Conservation (phyloP, 129 eudicot genomes). For the Calendula officinalis region DNA sequence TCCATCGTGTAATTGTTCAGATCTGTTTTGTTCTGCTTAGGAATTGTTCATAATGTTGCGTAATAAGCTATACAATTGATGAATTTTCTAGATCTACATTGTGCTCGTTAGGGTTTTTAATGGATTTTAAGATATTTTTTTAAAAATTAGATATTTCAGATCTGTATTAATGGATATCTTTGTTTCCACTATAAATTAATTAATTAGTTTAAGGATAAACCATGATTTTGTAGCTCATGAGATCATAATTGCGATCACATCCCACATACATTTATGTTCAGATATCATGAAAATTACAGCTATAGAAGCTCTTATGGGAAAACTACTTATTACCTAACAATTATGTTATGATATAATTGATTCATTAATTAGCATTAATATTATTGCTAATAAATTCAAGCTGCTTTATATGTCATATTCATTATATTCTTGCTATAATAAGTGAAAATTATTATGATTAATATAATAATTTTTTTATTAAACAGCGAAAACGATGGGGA, state of each 20-base stretch:
- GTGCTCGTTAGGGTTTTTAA: neutral
- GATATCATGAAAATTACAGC: neutral
- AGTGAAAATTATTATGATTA: neutral
- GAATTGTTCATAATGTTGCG: conserved; percentile 10
- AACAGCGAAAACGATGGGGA: conserved; percentile 91
- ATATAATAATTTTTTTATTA: neutral
- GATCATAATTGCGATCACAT: conserved; percentile 11
- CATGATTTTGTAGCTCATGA: conserved; percentile 7
- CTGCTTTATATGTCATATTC: neutral
- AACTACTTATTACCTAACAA: conserved; percentile 3
- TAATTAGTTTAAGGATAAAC: neutral
- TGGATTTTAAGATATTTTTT: neutral
- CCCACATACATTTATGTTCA: neutral
- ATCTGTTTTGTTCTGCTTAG: conserved; percentile 25
- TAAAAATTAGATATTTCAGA: neutral
- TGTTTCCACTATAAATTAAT: conserved; percentile 5
- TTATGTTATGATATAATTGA: conserved; percentile 1
- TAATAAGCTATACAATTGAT: neutral
- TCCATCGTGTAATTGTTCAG: conserved; percentile 18
- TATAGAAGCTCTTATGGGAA: neutral
- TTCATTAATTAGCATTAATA: neutral
- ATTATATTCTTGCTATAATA: neutral
- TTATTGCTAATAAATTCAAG: neutral
- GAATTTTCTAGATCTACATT: conserved; percentile 37
- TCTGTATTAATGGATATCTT: conserved; percentile 18